Conservation (phyloP, 768 basidiomycete species). For the Peribolospora kevripleyi region DNA sequence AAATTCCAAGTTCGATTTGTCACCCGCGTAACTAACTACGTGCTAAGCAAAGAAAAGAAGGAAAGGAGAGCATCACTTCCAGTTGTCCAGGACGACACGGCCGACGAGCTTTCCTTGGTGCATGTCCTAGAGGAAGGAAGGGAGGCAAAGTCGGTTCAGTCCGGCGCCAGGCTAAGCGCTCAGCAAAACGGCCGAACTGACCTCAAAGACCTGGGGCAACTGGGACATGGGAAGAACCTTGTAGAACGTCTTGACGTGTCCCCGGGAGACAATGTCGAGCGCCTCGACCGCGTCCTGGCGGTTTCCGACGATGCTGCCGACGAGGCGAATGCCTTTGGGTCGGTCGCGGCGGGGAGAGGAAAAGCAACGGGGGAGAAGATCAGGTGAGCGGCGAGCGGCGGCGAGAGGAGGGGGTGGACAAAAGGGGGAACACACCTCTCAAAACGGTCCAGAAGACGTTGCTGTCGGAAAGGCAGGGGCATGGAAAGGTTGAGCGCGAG, state of each 20-base stretch:
- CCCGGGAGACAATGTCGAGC: slow-evolving; percentile 43
- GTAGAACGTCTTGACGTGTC: slow-evolving; percentile 33
- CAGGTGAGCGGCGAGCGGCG: not conserved
- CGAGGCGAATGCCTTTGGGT: slow-evolving; percentile 18
- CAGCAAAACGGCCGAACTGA: not conserved
- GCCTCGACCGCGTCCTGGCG: slow-evolving; percentile 67
- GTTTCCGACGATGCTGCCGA: slow-evolving; percentile 32
- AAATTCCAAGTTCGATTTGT: too few species aligned
- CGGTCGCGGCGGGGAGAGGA: not conserved
- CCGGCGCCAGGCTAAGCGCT: not conserved
- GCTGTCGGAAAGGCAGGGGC: slow-evolving; percentile 7
- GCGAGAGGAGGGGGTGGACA: not conserved
- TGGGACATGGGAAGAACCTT: not conserved
- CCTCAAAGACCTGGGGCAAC: slow-evolving; percentile 7
- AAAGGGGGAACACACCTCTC: not conserved
- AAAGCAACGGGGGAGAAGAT: slow-evolving; percentile 10
- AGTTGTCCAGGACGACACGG: slow-evolving; percentile 13
- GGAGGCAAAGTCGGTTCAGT: not conserved
- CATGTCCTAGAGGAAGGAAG: slow-evolving; percentile 5
- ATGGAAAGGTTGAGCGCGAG: not conserved
- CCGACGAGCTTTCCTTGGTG: slow-evolving; percentile 13
- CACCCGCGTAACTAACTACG: not conserved
- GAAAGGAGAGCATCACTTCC: not conserved
- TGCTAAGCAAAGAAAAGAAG: not conserved
- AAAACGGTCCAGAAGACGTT: slow-evolving; percentile 39